Evolutionary conservation across 371 early-diverging fungal species (phyloP).

Genomic region (Batrachochytrium dendrobatidis): DNA sequence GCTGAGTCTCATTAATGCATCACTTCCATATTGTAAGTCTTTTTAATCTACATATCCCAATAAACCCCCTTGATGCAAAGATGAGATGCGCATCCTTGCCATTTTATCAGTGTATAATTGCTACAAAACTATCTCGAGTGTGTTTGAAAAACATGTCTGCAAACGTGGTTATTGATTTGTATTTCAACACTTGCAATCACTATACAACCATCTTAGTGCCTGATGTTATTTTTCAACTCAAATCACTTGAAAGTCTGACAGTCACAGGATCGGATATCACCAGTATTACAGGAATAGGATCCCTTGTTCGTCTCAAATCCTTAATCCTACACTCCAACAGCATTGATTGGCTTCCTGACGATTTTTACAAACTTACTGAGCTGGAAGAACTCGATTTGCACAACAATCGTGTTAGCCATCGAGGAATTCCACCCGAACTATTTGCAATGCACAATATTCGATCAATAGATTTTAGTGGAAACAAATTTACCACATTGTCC

Average conservation of each 20-base stretch:
- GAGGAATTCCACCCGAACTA: constrained; percentile 2
- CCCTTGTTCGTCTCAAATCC: not conserved
- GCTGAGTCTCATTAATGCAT: not conserved
- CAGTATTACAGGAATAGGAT: constrained; percentile 7
- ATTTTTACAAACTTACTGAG: not conserved
- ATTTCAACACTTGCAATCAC: not conserved
- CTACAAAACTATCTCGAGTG: too few species aligned
- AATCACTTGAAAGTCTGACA: constrained; percentile 3
- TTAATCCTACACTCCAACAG: constrained; percentile 7
- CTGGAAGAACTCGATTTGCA: constrained; percentile 7
- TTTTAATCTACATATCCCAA: not conserved
- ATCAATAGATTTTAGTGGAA: constrained; percentile 11
- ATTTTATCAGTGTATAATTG: too few species aligned
- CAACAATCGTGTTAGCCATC: constrained; percentile 1
- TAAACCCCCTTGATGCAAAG: too few species aligned
- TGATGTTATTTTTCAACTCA: not conserved
- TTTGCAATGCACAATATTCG: not conserved
- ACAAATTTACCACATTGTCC: constrained; percentile 4
- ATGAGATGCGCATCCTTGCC: too few species aligned
- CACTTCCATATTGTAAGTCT: constrained; percentile 4
- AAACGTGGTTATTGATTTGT: too few species aligned
- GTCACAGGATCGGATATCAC: constrained; percentile 7
- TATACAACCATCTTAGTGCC: constrained; percentile 8
- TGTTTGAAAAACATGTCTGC: too few species aligned
- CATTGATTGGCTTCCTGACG: constrained; percentile 16